Percentiles rank a stretch among this genome's conserved stretches.
Evolutionary conservation across 108 stramenopile species (phyloP).

Genomic region (Pseudonitzschia multistriata): DNA sequence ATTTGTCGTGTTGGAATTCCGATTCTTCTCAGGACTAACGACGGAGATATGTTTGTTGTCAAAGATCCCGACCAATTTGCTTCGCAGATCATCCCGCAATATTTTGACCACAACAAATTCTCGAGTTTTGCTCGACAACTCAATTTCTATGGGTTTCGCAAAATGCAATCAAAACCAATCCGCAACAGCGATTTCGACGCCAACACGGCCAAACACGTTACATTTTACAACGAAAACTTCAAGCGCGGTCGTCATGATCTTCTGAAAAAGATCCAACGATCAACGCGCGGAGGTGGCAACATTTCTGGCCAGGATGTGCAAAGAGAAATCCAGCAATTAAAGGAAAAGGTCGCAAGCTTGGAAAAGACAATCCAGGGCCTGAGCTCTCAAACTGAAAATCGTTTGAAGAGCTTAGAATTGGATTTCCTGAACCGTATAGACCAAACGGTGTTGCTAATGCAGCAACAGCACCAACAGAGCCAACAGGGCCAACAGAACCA

Average conservation of each 20-base stretch:
- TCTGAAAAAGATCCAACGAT: conserved; percentile 74
- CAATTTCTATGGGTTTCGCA: conserved; percentile 50
- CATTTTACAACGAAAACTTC: conserved; percentile 88
- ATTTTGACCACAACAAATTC: conserved; percentile 71
- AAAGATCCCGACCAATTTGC: conserved; percentile 81
- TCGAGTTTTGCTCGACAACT: conserved; percentile 20
- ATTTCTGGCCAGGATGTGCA: conserved; percentile 44
- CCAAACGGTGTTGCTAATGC: conserved; percentile 63
- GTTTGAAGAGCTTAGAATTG: conserved; percentile 52
- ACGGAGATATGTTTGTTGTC: conserved; percentile 85
- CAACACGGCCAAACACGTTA: conserved; percentile 79
- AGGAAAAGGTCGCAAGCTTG: conserved; percentile 48
- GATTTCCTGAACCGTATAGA: conserved; percentile 68
- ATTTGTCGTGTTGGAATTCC: not conserved
- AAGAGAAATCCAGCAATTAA: conserved; percentile 63
- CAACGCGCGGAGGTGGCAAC: conserved; percentile 68
- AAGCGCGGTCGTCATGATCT: conserved; percentile 78
- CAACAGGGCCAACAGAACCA: conserved; percentile 13
- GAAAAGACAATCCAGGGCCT: conserved; percentile 52
- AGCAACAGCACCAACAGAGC: conserved; percentile 43
- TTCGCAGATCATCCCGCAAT: conserved; percentile 68
- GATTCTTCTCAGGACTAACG: conserved; percentile 43
- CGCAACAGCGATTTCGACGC: conserved; percentile 79
- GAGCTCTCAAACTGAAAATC: conserved; percentile 41
- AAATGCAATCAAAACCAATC: conserved; percentile 87